These are phyloP conservation scores for Rhizoclosmatium sp. DNA, from an alignment of 192 early-diverging fungal genomes.

Conservation along the genomic window DNA sequence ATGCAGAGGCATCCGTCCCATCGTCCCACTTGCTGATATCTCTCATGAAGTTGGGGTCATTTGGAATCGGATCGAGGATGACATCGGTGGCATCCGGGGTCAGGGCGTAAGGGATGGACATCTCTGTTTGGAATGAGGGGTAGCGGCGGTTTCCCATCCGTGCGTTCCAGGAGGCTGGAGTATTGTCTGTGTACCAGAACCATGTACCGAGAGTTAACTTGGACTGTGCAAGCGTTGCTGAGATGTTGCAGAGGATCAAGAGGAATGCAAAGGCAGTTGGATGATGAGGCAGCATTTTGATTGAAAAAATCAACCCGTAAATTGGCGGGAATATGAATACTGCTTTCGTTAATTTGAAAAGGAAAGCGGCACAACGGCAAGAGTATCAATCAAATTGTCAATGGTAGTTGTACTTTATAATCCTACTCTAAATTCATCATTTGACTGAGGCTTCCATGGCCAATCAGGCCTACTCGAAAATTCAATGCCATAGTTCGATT, in stretches of 20 bases:
- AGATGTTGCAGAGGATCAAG: no score
- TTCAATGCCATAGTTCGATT: constrained; percentile 55
- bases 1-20: constrained; percentile 13
- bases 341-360: no score
- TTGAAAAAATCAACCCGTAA: no score
- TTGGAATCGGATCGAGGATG: constrained; percentile 5
- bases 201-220: constrained; percentile 34
- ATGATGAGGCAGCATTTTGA: no score
- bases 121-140: constrained; percentile 1
- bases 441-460: constrained; percentile 27
- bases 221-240: neutral
- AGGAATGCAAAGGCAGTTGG: no score
- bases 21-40: constrained; percentile 62
- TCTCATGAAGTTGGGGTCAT: constrained; percentile 38
- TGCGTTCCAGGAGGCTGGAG: neutral
- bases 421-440: neutral
- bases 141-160: neutral
- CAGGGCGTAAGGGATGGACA: neutral
- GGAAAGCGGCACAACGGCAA: no score
- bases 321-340: no score
- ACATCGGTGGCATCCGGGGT: neutral
- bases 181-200: constrained; percentile 41
- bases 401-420: neutral
- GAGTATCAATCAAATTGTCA: neutral
- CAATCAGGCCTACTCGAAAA: constrained; percentile 24